Percentiles rank a stretch among this genome's conserved stretches.
Conservation (phyloP, 2,329 filamentous ascomycete genomes). For the Penicillium sp. region DNA sequence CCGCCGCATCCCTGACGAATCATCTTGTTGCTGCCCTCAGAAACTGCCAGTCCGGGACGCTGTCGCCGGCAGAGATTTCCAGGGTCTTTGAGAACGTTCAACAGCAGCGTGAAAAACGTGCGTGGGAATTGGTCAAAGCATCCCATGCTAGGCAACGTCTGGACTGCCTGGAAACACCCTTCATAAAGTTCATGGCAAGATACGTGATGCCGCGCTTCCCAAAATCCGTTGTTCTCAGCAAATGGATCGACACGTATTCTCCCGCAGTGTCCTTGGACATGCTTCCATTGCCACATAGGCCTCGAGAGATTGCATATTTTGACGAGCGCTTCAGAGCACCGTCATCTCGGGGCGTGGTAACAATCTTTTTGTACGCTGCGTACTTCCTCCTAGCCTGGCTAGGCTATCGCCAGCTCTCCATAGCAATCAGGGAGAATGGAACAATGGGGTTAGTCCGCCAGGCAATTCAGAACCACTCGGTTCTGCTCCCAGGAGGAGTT, state of each 20-base stretch:
- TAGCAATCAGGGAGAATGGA: conserved; percentile 9
- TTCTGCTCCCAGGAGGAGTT: not conserved
- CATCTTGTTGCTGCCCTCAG: conserved; percentile 9
- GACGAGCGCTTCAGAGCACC: conserved; percentile 10
- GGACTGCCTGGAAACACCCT: conserved; percentile 16
- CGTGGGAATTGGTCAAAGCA: conserved; percentile 8
- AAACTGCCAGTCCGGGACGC: not conserved
- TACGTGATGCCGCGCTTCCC: conserved; percentile 8
- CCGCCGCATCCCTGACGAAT: conserved; percentile 17
- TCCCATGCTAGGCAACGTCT: conserved; percentile 15
- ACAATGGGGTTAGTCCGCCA: conserved; percentile 6
- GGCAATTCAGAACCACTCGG: not conserved
- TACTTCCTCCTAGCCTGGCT: conserved; percentile 8
- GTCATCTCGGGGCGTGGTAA: not conserved
- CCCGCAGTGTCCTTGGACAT: conserved; percentile 11
- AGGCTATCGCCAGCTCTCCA: conserved; percentile 6
- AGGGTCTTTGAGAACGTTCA: conserved; percentile 11
- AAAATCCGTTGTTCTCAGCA: not conserved
- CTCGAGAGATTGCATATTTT: conserved; percentile 6
- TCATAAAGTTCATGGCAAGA: conserved; percentile 10
- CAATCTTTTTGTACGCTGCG: not conserved
- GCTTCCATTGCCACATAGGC: conserved; percentile 5
- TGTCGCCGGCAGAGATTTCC: conserved; percentile 3
- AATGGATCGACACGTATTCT: conserved; percentile 6
- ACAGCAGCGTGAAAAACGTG: conserved; percentile 10